Percentiles rank a stretch among this genome's conserved stretches.
phyloP scores from a whole-genome alignment of 257 asterid genomes.

The Solanum medicagineum region DNA sequence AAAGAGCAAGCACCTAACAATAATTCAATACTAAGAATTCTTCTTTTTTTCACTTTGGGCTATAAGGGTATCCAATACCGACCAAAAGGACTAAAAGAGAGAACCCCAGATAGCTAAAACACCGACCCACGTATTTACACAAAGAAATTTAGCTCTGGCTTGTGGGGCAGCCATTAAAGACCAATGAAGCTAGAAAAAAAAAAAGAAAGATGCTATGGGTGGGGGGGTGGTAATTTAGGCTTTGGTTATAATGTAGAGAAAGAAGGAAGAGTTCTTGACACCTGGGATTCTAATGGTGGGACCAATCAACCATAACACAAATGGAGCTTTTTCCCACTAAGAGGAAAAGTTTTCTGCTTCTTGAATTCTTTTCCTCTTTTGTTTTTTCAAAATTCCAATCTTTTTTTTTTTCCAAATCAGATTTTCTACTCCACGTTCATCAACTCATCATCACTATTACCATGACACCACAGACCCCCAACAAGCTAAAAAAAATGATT shows the following conservation, averaged over 20 bases:
- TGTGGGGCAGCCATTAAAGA: slow-evolving; percentile 77
- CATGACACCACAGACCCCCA: neutral
- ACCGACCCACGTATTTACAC: slow-evolving; percentile 39
- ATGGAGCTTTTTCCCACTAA: neutral
- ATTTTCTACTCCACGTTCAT: neutral
- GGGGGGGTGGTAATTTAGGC: neutral
- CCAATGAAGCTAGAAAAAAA: neutral
- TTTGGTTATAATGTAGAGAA: neutral
- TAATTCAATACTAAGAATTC: neutral
- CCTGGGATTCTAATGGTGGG: slow-evolving; percentile 9
- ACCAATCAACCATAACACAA: neutral
- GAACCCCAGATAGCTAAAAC: slow-evolving; percentile 19
- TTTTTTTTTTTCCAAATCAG: neutral
- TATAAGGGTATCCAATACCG: slow-evolving; percentile 8
- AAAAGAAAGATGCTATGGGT: neutral
- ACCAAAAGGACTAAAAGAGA: slow-evolving; percentile 31
- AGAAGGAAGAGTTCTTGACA: slow-evolving; percentile 2
- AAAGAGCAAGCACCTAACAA: neutral
- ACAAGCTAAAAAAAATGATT: neutral
- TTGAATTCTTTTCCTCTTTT: neutral
- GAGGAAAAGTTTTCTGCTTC: neutral
- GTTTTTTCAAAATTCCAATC: neutral
- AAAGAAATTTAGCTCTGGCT: slow-evolving; percentile 18
- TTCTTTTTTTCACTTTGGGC: neutral
- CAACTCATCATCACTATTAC: neutral